Base-by-base conservation (phyloP, 78 protist species). In the Reticulomyxa filosa region DNA sequence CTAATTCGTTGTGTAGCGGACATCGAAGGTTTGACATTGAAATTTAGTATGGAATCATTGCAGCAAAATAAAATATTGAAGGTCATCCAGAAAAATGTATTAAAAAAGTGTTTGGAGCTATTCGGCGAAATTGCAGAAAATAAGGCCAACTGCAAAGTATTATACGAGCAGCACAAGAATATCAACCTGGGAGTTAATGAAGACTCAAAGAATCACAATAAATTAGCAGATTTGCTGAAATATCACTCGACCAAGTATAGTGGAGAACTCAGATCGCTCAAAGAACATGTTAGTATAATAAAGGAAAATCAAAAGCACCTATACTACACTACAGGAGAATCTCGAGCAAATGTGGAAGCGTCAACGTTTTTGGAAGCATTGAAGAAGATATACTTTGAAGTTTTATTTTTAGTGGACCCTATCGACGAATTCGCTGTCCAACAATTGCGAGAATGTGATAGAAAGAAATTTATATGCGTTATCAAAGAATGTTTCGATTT, bases 281-380 rank as follows among this genome's bases (percentile, higher is more conserved):
- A 82, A 79, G 99, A 97, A 75, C 94, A 97, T 87, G 78, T 89
- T 65, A 33, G 78, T 7, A 76, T 93, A 56, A 97, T 97, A 99
- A 81, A 83, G 78, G 96, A 89, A 80, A 80, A 65, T 38, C 99
- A 97, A 85, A 83, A 94, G 73, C 70, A 74, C 69, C 92, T 97
- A 76, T 97, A 92, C 87, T 97, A 85, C 93, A 90, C 93, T 74
- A 88, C 99, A 13, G 99, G 99, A 56, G 99, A 93, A 82, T 34
- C 70, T 20, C 80, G 80, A 50, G 83, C 87, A 62, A 78, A 79
- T 8, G 69, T 80, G 26, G 70, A 79, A 73, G 34, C 32, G 17
- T 76, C 86, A 17, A 94, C 96, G 37, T 61, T 84, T 39, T 62
- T 81, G 22, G 96, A 89, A 83, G 39, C 39, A 37, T 82, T 87